Percentiles rank a stretch among this genome's conserved stretches.
Conservation (phyloP, 2,329 filamentous ascomycete genomes). For the Cytospora piceae region DNA sequence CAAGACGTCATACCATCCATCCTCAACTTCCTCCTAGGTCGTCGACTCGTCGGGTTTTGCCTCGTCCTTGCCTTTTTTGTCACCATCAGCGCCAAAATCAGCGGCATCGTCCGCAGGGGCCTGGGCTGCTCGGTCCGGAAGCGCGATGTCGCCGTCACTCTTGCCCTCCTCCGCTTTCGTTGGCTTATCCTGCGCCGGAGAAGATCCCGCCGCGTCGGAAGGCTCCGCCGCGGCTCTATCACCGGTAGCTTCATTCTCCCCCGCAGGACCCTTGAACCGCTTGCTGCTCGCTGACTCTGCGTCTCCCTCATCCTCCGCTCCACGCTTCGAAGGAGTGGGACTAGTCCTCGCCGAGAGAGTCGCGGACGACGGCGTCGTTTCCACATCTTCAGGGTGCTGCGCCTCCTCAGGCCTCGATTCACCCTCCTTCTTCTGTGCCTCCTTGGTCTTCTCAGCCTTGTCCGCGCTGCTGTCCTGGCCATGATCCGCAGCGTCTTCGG, state of each 20-base stretch:
- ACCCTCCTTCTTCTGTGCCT: constrained; percentile 40
- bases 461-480: neutral
- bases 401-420: constrained; percentile 27
- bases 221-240: constrained; percentile 26
- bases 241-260: constrained; percentile 30
- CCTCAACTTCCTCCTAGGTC: constrained; percentile 22
- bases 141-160: constrained; percentile 16
- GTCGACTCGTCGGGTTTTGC: constrained; percentile 21
- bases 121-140: constrained; percentile 17
- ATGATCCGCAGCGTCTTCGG: neutral
- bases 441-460: constrained; percentile 33
- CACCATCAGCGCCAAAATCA: neutral
- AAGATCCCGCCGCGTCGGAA: neutral
- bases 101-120: neutral
- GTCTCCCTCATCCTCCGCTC: constrained; percentile 55
- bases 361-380: constrained; percentile 6
- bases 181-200: constrained; percentile 26
- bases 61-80: neutral
- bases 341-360: constrained; percentile 21
- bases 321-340: constrained; percentile 50
- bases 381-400: neutral
- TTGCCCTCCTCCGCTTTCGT: constrained; percentile 31
- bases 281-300: constrained; percentile 44
- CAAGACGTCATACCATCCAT: constrained; percentile 12
- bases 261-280: constrained; percentile 53